These are phyloP conservation scores for Pelargonium fulgidum DNA, from an alignment of 441 rosid species.

Conservation along the genomic window DNA sequence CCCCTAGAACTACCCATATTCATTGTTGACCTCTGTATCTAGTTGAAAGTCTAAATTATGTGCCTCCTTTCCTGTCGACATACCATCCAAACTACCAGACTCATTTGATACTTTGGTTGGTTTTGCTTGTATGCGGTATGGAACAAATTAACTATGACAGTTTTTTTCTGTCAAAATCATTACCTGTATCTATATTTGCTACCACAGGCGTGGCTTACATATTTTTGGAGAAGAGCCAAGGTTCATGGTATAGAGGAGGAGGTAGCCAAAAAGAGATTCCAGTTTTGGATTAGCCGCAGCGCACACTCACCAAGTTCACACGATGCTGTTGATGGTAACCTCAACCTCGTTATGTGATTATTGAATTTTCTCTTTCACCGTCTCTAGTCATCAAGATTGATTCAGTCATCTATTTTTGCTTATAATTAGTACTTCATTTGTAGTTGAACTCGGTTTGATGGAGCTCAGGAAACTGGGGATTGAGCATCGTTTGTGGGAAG, in stretches of 20 bases:
- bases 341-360: not conserved
- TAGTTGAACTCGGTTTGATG: conserved; percentile 74
- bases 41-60: not conserved
- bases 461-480: conserved; percentile 88
- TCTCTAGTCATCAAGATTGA: not conserved
- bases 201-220: conserved; percentile 68
- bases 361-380: not conserved
- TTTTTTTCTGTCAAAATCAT: not conserved
- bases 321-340: conserved; percentile 78
- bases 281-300: conserved; percentile 60
- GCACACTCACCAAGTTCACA: conserved; percentile 65
- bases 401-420: not conserved
- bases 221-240: conserved; percentile 71
- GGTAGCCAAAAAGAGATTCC: conserved; percentile 50
- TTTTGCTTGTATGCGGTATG: too few relatives aligned
- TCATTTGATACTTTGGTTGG: too few relatives aligned
- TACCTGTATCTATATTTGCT: not conserved
- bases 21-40: too few relatives aligned
- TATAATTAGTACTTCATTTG: not conserved
- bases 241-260: conserved; percentile 52
- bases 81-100: not conserved
- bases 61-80: not conserved
- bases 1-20: too few relatives aligned
- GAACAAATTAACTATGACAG: too few relatives aligned
- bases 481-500: conserved; percentile 94